phyloP scores from a whole-genome alignment of 2,329 filamentous ascomycete genomes.

The Hypoxylon sp. region DNA sequence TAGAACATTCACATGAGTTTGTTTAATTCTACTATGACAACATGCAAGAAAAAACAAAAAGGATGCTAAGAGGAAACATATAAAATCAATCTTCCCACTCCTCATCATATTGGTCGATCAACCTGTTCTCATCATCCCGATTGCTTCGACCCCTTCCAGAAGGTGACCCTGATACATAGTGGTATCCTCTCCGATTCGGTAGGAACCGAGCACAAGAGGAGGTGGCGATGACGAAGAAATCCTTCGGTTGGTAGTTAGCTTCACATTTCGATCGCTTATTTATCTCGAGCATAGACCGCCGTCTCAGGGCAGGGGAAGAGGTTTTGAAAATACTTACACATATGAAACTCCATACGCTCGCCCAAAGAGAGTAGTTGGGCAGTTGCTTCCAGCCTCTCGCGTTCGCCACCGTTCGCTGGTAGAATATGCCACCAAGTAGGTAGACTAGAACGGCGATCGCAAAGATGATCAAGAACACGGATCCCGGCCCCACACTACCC shows the following conservation, averaged over 20 bases:
- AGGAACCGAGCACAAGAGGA: constrained; percentile 77
- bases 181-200: constrained; percentile 76
- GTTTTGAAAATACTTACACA: constrained; percentile 70
- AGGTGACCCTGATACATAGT: constrained; percentile 69
- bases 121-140: constrained; percentile 86
- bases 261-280: constrained; percentile 34
- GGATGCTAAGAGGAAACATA: constrained; percentile 3
- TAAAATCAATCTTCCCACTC: constrained; percentile 85
- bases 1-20: constrained; percentile 14
- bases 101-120: constrained; percentile 96
- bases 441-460: constrained; percentile 85
- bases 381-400: constrained; percentile 95
- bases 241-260: constrained; percentile 57
- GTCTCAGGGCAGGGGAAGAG: constrained; percentile 36
- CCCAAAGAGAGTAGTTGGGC: constrained; percentile 95
- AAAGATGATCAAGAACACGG: constrained; percentile 90
- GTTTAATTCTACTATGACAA: constrained; percentile 39
- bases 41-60: constrained; percentile 23
- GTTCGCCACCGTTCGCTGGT: constrained; percentile 94
- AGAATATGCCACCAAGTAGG: constrained; percentile 91
- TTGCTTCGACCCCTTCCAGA: constrained; percentile 61
- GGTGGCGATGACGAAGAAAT: constrained; percentile 75
- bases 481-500: constrained; percentile 76
- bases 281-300: constrained; percentile 42
- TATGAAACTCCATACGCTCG: constrained; percentile 85